Conservation (phyloP, 768 basidiomycete species). For the Coprinopsis cinerea region DNA sequence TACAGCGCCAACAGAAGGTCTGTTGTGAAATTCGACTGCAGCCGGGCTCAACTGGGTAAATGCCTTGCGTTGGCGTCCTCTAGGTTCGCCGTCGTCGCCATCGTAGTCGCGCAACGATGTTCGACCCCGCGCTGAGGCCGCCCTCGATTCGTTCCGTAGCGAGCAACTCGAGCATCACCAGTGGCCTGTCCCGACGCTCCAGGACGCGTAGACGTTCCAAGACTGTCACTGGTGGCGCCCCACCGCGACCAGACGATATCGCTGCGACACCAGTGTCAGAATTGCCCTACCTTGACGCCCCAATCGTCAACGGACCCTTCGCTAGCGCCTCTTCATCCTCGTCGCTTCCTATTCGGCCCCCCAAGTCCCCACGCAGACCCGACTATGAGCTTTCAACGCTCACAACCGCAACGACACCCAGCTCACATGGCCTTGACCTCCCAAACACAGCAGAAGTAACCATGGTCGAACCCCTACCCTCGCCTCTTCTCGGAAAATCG, state of each 20-base stretch:
- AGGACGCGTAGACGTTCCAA: slow-evolving; percentile 48
- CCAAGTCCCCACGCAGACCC: slow-evolving; percentile 22
- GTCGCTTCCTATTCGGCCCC: slow-evolving; percentile 19
- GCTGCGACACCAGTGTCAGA: slow-evolving; percentile 24
- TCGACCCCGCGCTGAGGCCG: slow-evolving; percentile 22
- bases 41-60: too few species aligned
- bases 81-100: slow-evolving; percentile 16
- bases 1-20: too few species aligned
- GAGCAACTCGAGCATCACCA: slow-evolving; percentile 45
- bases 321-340: slow-evolving; percentile 10
- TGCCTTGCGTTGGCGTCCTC: slow-evolving; percentile 18
- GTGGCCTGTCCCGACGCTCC: slow-evolving; percentile 48
- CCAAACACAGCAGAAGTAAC: slow-evolving; percentile 25
- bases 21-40: slow-evolving; percentile 7
- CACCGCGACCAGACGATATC: slow-evolving; percentile 19
- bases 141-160: slow-evolving; percentile 42
- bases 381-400: slow-evolving; percentile 14
- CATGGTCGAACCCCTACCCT: slow-evolving; percentile 23
- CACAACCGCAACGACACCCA: slow-evolving; percentile 22
- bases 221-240: slow-evolving; percentile 39
- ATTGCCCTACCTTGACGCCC: slow-evolving; percentile 27
- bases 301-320: slow-evolving; percentile 21
- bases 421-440: slow-evolving; percentile 17
- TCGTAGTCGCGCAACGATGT: too few species aligned
- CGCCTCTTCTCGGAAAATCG: slow-evolving; percentile 24